These are phyloP conservation scores for Acacia concinna DNA, from an alignment of 331 rosid genomes.

Conservation along the genomic window DNA sequence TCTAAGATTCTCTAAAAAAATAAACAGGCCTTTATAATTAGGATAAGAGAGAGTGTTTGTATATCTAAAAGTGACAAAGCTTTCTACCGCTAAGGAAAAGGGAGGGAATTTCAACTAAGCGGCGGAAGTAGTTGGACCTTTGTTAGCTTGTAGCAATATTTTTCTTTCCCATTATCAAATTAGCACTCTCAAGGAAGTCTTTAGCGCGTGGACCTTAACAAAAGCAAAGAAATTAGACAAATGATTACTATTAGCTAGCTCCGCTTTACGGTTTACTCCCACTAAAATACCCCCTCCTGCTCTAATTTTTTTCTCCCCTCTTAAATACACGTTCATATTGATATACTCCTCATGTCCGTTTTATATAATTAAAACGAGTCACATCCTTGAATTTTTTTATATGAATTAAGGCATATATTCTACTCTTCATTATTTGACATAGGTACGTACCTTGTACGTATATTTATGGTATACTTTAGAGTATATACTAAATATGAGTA, in stretches of 20 bases:
- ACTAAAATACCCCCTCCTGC: constrained; percentile 24
- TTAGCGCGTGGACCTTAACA: constrained; percentile 75
- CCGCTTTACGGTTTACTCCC: constrained; percentile 45
- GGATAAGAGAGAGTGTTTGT: too few relatives aligned
- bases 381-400: too few relatives aligned
- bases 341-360: not conserved
- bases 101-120: constrained; percentile 42
- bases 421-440: too few relatives aligned
- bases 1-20: too few relatives aligned
- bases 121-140: constrained; percentile 80
- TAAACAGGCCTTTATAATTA: too few relatives aligned
- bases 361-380: too few relatives aligned
- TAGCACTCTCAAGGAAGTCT: constrained; percentile 40
- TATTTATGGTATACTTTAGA: too few relatives aligned
- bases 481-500: too few relatives aligned
- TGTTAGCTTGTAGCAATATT: constrained; percentile 14
- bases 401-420: too few relatives aligned
- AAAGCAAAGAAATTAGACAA: constrained; percentile 27
- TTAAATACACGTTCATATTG: constrained; percentile 38
- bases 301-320: not conserved
- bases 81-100: constrained; percentile 40
- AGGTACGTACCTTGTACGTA: too few relatives aligned
- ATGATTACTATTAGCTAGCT: constrained; percentile 19
- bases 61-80: constrained; percentile 32
- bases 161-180: constrained; percentile 23